Evolutionary conservation across 1,139 yeast genomes (phyloP).

Genomic region (Blastobotrys illinoisensis): DNA sequence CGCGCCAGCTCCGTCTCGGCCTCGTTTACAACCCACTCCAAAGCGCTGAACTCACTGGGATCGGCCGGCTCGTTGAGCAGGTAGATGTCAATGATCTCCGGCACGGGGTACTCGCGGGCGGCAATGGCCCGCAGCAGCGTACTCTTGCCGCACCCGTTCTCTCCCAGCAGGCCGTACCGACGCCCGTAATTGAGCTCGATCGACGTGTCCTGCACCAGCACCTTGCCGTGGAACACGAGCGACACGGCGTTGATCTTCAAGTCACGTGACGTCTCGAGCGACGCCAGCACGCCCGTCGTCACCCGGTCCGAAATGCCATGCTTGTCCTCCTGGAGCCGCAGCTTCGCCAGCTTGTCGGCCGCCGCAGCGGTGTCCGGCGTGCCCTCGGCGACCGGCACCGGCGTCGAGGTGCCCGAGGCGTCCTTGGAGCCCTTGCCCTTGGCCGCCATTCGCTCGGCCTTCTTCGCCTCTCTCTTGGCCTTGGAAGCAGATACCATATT

Average conservation of each 20-base stretch:
- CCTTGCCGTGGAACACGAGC: conserved; percentile 95
- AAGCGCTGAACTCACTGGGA: conserved; percentile 84
- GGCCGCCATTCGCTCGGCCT: conserved; percentile 67
- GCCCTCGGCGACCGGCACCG: conserved; percentile 37
- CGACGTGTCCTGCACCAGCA: conserved; percentile 82
- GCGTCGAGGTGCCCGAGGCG: conserved; percentile 19
- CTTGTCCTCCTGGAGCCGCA: conserved; percentile 89
- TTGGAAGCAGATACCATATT: conserved; percentile 67
- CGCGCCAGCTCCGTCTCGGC: conserved; percentile 91
- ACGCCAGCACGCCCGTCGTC: conserved; percentile 92
- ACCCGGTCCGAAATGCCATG: conserved; percentile 96
- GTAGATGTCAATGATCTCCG: conserved; percentile 85
- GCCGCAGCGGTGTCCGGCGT: conserved; percentile 39
- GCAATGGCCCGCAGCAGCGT: conserved; percentile 90
- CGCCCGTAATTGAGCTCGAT: conserved; percentile 95
- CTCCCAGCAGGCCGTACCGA: conserved; percentile 86
- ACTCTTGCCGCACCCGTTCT: conserved; percentile 98
- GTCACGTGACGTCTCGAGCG: conserved; percentile 88
- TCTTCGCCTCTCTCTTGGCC: conserved; percentile 73
- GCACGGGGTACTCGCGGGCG: conserved; percentile 93
- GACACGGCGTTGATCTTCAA: conserved; percentile 86
- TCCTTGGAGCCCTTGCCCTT: conserved; percentile 56
- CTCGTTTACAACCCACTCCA: conserved; percentile 94
- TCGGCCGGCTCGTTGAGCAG: conserved; percentile 96
- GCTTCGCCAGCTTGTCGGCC: conserved; percentile 72